These are phyloP conservation scores for Fonsecaea multimorphosa DNA, from an alignment of 2,329 filamentous ascomycete species.

Conservation along the genomic window DNA sequence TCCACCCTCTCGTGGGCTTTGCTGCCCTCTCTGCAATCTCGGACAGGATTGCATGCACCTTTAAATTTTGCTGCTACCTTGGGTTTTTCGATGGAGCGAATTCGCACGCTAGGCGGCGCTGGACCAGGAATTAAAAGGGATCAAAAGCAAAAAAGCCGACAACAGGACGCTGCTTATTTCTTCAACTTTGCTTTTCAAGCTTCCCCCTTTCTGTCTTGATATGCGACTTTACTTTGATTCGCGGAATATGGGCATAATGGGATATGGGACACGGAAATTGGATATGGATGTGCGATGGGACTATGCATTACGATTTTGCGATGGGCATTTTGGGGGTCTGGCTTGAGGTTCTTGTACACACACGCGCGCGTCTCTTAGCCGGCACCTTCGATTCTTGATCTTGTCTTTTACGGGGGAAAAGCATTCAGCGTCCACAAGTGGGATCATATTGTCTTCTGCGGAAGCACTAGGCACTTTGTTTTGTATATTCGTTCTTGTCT, in stretches of 20 bases:
- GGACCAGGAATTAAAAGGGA: neutral
- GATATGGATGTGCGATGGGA: neutral
- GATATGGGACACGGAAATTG: neutral
- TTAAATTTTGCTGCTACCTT: no score
- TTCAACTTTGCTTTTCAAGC: neutral
- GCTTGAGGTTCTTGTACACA: neutral
- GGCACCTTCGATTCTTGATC: neutral
- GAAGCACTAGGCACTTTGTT: neutral
- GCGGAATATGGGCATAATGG: neutral
- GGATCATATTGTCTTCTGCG: neutral
- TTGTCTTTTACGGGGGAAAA: neutral
- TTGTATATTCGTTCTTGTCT: neutral
- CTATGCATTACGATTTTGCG: constrained; percentile 6
- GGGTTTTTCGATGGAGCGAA: neutral
- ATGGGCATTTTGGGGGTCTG: neutral
- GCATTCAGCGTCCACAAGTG: neutral
- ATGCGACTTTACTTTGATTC: neutral
- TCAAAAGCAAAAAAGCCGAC: neutral
- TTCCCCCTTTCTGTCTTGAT: neutral
- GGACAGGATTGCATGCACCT: no score
- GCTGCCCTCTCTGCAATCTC: no score
- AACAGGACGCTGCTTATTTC: neutral
- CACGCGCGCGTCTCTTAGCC: neutral
- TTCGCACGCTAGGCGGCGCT: neutral
- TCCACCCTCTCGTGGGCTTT: neutral